A percentile compares a stretch with the other conserved stretches of the same genome.
Conservation (phyloP, 176 grass and related monocot genomes). For the Calamus simplicifolius region DNA sequence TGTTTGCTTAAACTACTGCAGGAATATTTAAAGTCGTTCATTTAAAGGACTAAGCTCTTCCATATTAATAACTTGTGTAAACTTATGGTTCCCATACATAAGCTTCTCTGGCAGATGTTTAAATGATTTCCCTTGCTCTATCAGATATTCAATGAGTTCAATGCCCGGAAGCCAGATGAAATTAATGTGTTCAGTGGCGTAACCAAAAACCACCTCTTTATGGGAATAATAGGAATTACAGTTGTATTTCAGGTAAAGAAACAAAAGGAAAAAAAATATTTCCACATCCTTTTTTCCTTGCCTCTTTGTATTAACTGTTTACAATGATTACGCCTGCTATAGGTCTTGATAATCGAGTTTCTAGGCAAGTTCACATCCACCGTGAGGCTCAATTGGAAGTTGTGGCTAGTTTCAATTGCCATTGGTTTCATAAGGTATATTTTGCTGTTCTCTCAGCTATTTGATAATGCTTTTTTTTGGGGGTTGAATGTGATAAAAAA, state of each 20-base stretch:
- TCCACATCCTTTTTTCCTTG: neutral
- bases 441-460: neutral
- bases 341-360: slow-evolving; percentile 85
- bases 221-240: slow-evolving; percentile 57
- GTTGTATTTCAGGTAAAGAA: slow-evolving; percentile 65
- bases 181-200: slow-evolving; percentile 80
- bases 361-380: slow-evolving; percentile 82
- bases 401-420: slow-evolving; percentile 71
- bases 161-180: slow-evolving; percentile 69
- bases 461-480: too few relatives aligned
- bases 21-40: too few relatives aligned
- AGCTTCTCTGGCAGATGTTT: neutral
- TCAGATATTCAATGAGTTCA: slow-evolving; percentile 91
- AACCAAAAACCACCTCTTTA: slow-evolving; percentile 54
- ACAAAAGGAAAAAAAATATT: neutral
- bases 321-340: neutral
- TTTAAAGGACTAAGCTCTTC: too few relatives aligned
- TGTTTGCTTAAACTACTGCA: too few relatives aligned
- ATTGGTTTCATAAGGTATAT: slow-evolving; percentile 7
- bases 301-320: neutral
- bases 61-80: too few relatives aligned
- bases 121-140: neutral
- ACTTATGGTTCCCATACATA: too few relatives aligned
- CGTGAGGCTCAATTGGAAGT: slow-evolving; percentile 69
- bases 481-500: too few relatives aligned